Percentiles rank a stretch among this genome's conserved stretches.
These are phyloP conservation scores for Aspergillus japonicus DNA, from an alignment of 2,329 filamentous ascomycete genomes.

Conservation along the genomic window DNA sequence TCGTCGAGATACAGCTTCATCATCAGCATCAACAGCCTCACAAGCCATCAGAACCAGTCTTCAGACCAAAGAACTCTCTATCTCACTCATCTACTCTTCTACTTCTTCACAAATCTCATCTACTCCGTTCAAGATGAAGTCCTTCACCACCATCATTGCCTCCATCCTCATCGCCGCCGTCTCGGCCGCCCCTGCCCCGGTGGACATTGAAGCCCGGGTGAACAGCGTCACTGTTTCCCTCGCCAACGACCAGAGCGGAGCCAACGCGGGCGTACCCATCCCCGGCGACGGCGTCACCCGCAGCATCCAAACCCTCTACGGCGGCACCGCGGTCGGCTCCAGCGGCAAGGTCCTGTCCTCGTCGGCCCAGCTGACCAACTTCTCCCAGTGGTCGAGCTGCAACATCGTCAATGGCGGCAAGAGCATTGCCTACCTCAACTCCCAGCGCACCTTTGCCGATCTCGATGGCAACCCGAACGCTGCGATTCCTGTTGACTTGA, in stretches of 20 bases:
- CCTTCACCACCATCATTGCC: slow-evolving; percentile 18
- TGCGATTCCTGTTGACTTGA: slow-evolving; percentile 5
- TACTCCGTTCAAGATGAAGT: slow-evolving; percentile 21
- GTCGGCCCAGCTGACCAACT: slow-evolving; percentile 24
- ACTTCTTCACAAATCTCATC: background rate
- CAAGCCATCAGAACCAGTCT: background rate
- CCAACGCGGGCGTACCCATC: slow-evolving; percentile 21
- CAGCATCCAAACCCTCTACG: slow-evolving; percentile 23
- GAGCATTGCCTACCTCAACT: background rate
- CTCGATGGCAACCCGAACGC: slow-evolving; percentile 8
- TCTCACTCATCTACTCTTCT: background rate
- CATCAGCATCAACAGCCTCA: background rate
- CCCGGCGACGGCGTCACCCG: slow-evolving; percentile 21
- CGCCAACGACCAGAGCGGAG: slow-evolving; percentile 27
- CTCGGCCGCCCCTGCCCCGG: slow-evolving; percentile 12
- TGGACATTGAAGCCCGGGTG: slow-evolving; percentile 3
- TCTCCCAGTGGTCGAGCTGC: slow-evolving; percentile 22
- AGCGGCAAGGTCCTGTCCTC: slow-evolving; percentile 23
- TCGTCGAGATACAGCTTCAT: background rate
- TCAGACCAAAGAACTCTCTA: background rate
- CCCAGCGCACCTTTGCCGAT: slow-evolving; percentile 8
- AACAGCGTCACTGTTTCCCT: slow-evolving; percentile 24
- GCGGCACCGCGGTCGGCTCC: slow-evolving; percentile 20
- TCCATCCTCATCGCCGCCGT: slow-evolving; percentile 21
- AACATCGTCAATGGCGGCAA: slow-evolving; percentile 16